phyloP scores from a whole-genome alignment of 176 grass and related monocot species.

The Rhynchospora pubera region DNA sequence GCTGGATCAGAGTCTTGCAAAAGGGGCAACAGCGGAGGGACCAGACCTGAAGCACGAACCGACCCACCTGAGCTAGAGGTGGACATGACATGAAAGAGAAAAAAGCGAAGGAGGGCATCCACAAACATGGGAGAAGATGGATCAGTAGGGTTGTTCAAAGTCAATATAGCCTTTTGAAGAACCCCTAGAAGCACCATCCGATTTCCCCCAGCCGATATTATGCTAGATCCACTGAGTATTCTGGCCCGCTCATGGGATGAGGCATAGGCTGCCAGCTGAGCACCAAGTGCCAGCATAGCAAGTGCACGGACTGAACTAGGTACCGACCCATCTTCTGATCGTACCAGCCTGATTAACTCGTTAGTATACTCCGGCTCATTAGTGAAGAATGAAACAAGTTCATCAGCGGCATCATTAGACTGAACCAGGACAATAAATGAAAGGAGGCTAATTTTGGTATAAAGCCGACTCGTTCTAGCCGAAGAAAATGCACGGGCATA shows the following conservation, averaged over 20 bases:
- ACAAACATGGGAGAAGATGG: constrained; percentile 86
- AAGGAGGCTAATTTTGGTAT: constrained; percentile 95
- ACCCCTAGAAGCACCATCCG: constrained; percentile 84
- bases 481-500: constrained; percentile 81
- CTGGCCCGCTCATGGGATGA: constrained; percentile 95
- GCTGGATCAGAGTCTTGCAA: constrained; percentile 75
- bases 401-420: constrained; percentile 88
- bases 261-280: constrained; percentile 91
- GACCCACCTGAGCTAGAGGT: constrained; percentile 92
- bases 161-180: constrained; percentile 87
- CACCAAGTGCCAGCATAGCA: constrained; percentile 92
- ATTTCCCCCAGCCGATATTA: constrained; percentile 87
- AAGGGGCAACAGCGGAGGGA: constrained; percentile 77
- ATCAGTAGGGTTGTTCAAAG: constrained; percentile 72
- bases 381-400: constrained; percentile 92
- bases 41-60: constrained; percentile 81
- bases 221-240: constrained; percentile 80
- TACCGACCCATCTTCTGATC: constrained; percentile 68
- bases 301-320: constrained; percentile 70
- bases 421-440: constrained; percentile 92
- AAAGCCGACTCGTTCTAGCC: constrained; percentile 51
- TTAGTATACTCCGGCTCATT: constrained; percentile 99
- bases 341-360: constrained; percentile 84
- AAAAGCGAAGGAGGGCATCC: constrained; percentile 94
- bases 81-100: constrained; percentile 95